Evolutionary conservation across 169 alveolate genomes (phyloP), one percentile per base, ranked within the genome.

Genomic region (Plasmodium berghei): DNA sequence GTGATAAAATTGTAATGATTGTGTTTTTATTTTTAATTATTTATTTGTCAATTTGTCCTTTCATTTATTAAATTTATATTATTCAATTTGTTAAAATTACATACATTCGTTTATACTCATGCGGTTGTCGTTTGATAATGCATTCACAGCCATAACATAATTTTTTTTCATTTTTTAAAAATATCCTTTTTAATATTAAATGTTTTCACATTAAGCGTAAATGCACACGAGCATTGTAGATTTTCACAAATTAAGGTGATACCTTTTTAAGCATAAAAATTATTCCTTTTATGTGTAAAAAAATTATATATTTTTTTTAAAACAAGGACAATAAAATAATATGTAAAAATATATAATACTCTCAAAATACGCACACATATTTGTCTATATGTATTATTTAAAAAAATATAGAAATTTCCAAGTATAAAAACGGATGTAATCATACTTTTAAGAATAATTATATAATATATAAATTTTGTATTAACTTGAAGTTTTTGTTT

Each of bases 321-420:
- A 22, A 62, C 2, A 62, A 22, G 22, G 22, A 18, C 20, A 62
- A 62, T 22, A 24, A 18, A 22, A 62, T 42, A 42, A 26, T 12
- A 0, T 9, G 14, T 8, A 12, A 9, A 62, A 62, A 28, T 10
- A 62, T 22, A 22, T 9, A 10, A 20, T 26, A 1, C 28, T 62
- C 72, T 22, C 16, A 8, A 9, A 62, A 48, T 18, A 48, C 72
- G 28, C 49, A 62, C 22, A 28, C 22, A 62, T 62, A 62, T 64
- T 28, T 24, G 24, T 64, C 14, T 10, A 61, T 16, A 6, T 18
- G 2, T 5, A 61, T 61, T 16, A 55, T 52, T 16, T 16, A 55
- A 55, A 26, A 64, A 64, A 10, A 64, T n/a, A 40, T 18, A 40
- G 26, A 42, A n/a, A 16, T 16, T 9, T 16, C 28, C 6, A 45